Conservation (phyloP, 2,329 filamentous ascomycete species). For the Aschersonia sp. region DNA sequence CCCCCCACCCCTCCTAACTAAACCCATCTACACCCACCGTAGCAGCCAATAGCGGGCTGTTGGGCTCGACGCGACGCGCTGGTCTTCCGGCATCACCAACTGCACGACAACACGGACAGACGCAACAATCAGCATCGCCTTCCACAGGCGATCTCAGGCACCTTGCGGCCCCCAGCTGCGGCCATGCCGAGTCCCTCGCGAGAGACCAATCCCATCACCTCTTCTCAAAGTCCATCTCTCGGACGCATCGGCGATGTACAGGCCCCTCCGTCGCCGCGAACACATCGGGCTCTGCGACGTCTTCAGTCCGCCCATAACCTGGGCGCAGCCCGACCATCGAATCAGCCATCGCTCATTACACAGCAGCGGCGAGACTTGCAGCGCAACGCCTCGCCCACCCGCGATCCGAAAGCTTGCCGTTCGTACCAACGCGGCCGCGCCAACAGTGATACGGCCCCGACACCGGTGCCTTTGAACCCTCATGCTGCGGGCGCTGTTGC, state of each 20-base stretch:
- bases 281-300: constrained; percentile 54
- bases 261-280: constrained; percentile 46
- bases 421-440: constrained; percentile 47
- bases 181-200: constrained; percentile 7
- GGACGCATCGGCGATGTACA: constrained; percentile 27
- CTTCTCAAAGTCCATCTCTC: neutral
- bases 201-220: neutral
- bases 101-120: too few relatives aligned
- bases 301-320: constrained; percentile 64
- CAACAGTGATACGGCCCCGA: constrained; percentile 53
- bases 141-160: neutral
- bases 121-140: neutral
- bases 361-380: constrained; percentile 42
- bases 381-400: constrained; percentile 18
- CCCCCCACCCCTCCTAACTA: too few relatives aligned
- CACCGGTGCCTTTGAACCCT: constrained; percentile 21
- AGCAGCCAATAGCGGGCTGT: too few relatives aligned
- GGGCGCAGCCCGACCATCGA: constrained; percentile 33
- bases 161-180: neutral
- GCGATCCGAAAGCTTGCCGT: constrained; percentile 13
- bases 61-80: too few relatives aligned
- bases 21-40: too few relatives aligned
- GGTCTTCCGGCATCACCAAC: too few relatives aligned
- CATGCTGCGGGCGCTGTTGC: constrained; percentile 17
- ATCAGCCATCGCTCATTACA: constrained; percentile 43